Evolutionary conservation across 805 yeast species (phyloP).

Genomic region (Zygoascus flipseniorum): DNA sequence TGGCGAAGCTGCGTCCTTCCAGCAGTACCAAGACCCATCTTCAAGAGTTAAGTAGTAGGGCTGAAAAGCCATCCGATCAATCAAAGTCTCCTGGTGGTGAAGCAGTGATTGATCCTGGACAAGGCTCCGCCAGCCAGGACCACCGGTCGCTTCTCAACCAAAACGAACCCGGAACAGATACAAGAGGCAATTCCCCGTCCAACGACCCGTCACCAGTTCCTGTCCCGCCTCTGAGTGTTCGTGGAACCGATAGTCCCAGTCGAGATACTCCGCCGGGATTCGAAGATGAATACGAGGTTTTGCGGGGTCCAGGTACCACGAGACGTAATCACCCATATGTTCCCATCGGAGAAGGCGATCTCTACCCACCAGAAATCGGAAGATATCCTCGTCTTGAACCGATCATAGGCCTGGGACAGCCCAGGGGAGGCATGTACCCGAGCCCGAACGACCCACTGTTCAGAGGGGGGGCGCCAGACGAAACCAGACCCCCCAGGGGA

Average conservation of each 20-base stretch:
- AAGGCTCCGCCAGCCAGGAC: background rate
- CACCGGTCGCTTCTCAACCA: background rate
- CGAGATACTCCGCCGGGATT: slow-evolving; percentile 33
- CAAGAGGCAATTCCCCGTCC: background rate
- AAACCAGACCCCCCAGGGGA: slow-evolving; percentile 9
- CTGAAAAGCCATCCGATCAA: background rate
- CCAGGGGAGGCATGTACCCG: slow-evolving; percentile 29
- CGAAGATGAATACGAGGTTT: slow-evolving; percentile 35
- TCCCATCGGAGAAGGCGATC: slow-evolving; percentile 28
- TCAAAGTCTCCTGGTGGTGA: background rate
- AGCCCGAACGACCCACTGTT: slow-evolving; percentile 24
- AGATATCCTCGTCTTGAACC: slow-evolving; percentile 29
- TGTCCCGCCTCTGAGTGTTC: background rate
- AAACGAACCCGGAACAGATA: background rate
- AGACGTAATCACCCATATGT: slow-evolving; percentile 5
- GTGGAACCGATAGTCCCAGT: slow-evolving; percentile 2
- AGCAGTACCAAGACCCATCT: background rate
- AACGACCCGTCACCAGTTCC: background rate
- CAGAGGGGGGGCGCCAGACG: slow-evolving; percentile 15
- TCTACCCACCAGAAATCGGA: slow-evolving; percentile 33
- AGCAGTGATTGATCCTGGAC: background rate
- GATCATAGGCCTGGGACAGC: slow-evolving; percentile 11
- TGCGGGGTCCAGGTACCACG: slow-evolving; percentile 4
- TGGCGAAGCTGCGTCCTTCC: background rate
- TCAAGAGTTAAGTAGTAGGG: background rate